Conservation (phyloP, 73 alveolate species). For the Uronychia setigera region DNA sequence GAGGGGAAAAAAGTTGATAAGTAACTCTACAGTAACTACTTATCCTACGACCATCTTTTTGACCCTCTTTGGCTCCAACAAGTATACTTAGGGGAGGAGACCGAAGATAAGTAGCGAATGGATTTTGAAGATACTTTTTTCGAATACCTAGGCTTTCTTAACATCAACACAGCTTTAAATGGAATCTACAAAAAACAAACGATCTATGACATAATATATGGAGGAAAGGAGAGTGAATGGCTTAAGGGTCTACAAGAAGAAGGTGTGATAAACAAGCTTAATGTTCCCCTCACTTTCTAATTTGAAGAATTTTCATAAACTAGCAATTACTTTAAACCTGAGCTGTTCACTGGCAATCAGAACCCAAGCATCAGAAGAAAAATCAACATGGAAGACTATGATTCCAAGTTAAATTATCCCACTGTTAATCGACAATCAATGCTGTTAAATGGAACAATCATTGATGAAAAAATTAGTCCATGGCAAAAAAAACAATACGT, state of each 20-base stretch:
- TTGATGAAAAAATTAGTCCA: neutral
- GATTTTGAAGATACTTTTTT: neutral
- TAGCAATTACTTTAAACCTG: neutral
- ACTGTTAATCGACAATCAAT: neutral
- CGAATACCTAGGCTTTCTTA: slow-evolving; percentile 3
- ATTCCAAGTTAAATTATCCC: no score
- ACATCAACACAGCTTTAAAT: neutral
- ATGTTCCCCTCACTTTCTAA: neutral
- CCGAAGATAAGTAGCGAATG: neutral
- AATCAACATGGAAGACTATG: neutral
- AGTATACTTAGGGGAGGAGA: neutral
- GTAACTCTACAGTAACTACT: neutral
- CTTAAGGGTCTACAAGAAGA: neutral
- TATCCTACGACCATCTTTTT: neutral
- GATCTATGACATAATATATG: neutral
- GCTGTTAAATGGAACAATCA: neutral
- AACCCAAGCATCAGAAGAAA: neutral
- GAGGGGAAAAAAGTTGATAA: neutral
- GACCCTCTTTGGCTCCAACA: neutral
- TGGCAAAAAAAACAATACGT: neutral
- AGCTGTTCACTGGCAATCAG: neutral
- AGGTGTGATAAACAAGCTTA: neutral
- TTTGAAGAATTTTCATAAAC: neutral
- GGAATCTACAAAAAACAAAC: neutral
- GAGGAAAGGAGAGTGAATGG: neutral